These are phyloP conservation scores for Abrus pulchellus DNA, from an alignment of 306 rosid species.

Conservation along the genomic window DNA sequence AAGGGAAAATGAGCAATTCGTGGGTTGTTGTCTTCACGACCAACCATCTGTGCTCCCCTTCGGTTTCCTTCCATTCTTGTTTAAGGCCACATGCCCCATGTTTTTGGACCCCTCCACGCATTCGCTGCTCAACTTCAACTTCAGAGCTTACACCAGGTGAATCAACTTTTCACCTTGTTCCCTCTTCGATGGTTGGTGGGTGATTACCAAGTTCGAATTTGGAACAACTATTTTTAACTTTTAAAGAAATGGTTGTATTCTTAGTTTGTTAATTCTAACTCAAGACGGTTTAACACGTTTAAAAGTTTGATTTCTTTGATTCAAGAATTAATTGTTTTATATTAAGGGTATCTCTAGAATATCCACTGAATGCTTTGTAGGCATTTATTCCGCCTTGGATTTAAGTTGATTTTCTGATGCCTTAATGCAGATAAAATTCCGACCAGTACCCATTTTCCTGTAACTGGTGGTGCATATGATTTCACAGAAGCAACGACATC, in stretches of 20 bases:
- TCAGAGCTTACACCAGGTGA: conserved; percentile 50
- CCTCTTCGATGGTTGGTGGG: not conserved
- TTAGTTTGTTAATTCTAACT: not conserved
- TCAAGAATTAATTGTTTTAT: not conserved
- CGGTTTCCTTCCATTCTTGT: not conserved
- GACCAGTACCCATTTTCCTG: conserved; percentile 45
- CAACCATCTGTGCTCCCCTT: conserved; percentile 14
- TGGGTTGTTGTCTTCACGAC: conserved; percentile 2
- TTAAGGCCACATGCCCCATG: not conserved
- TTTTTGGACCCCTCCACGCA: conserved; percentile 2
- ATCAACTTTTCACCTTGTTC: not conserved
- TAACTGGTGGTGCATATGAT: conserved; percentile 81
- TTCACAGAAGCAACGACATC: conserved; percentile 71
- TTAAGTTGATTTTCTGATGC: conserved; percentile 15
- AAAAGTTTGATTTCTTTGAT: conserved; percentile 1
- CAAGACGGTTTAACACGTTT: not conserved
- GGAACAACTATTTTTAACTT: not conserved
- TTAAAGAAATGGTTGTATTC: not conserved
- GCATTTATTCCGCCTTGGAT: conserved; percentile 9
- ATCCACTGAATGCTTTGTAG: not conserved
- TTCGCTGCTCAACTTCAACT: conserved; percentile 50
- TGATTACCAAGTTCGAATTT: not conserved
- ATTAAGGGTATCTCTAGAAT: conserved; percentile 3
- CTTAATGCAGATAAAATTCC: conserved; percentile 57
- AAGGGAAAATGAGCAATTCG: conserved; percentile 28